These are phyloP conservation scores for Chaetoceros muelleri DNA, from an alignment of 108 stramenopile species.

Conservation along the genomic window DNA sequence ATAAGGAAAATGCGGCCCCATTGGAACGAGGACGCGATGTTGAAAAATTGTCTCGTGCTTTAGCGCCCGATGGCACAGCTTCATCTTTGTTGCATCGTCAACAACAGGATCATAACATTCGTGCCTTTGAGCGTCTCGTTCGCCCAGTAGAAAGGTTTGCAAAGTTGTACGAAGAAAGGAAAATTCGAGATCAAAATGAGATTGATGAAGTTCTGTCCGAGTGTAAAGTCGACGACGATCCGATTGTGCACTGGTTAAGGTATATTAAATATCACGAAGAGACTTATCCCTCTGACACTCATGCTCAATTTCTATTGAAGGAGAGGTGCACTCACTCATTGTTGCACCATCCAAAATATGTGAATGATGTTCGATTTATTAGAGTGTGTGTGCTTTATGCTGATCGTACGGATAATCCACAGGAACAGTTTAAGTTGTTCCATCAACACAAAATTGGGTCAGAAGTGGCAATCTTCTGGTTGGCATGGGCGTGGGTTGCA, in stretches of 20 bases:
- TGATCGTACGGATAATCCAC: constrained; percentile 51
- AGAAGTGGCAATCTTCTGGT: constrained; percentile 43
- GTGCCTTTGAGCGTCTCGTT: constrained; percentile 44
- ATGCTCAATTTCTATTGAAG: constrained; percentile 64
- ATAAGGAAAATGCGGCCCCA: constrained; percentile 81
- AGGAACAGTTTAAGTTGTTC: constrained; percentile 60
- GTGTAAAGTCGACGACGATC: constrained; percentile 27
- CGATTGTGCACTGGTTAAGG: constrained; percentile 62
- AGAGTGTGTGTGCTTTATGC: constrained; percentile 73
- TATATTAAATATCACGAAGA: constrained; percentile 74
- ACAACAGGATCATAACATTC: constrained; percentile 14
- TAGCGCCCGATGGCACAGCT: constrained; percentile 15
- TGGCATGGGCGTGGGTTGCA: constrained; percentile 41
- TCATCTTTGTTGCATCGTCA: constrained; percentile 6
- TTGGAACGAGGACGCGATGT: constrained; percentile 64
- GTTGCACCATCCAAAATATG: constrained; percentile 39
- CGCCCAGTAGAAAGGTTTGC: constrained; percentile 37
- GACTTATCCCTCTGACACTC: constrained; percentile 54
- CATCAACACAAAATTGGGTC: constrained; percentile 57
- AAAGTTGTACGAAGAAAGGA: not conserved
- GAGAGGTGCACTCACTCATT: constrained; percentile 69
- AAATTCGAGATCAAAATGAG: constrained; percentile 16
- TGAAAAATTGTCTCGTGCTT: constrained; percentile 22
- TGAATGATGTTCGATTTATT: constrained; percentile 63
- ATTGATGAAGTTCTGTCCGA: constrained; percentile 17